These are phyloP conservation scores for Tetrapyrgos nigripes DNA, from an alignment of 1,284 basidiomycete genomes.

Conservation along the genomic window DNA sequence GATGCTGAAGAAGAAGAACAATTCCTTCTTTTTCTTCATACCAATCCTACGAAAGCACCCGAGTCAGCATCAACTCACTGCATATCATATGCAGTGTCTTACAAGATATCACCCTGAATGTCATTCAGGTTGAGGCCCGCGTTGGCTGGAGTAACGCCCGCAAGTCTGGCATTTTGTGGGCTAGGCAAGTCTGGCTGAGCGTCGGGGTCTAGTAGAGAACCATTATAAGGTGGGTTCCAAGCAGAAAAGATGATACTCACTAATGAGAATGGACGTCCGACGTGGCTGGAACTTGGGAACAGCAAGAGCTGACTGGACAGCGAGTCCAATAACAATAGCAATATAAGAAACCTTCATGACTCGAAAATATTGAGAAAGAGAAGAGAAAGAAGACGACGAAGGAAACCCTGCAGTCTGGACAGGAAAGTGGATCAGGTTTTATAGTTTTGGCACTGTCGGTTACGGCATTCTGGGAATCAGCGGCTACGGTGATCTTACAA, in stretches of 20 bases:
- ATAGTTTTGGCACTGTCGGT: no score
- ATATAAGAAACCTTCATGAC: not conserved
- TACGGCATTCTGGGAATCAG: no score
- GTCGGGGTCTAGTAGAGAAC: slow-evolving; percentile 14
- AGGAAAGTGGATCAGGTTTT: not conserved
- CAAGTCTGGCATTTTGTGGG: slow-evolving; percentile 11
- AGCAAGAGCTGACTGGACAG: not conserved
- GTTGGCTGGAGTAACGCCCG: slow-evolving; percentile 8
- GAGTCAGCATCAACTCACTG: not conserved
- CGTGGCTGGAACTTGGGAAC: slow-evolving; percentile 1
- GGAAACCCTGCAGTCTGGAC: not conserved
- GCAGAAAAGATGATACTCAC: not conserved
- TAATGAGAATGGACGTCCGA: slow-evolving; percentile 5
- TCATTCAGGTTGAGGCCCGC: slow-evolving; percentile 24
- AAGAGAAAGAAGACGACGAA: not conserved
- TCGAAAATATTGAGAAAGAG: not conserved
- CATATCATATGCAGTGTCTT: not conserved
- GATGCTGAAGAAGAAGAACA: slow-evolving; percentile 39
- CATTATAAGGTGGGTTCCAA: not conserved
- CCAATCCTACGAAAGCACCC: slow-evolving; percentile 24
- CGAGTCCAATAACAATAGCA: not conserved
- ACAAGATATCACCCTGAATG: slow-evolving; percentile 31
- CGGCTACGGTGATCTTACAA: no score
- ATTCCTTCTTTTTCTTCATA: slow-evolving; percentile 36
- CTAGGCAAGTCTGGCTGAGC: slow-evolving; percentile 23